Evolutionary conservation across 2,329 filamentous ascomycete genomes (phyloP), one percentile per base, ranked within the genome.

Genomic region (Onygena corvina): DNA sequence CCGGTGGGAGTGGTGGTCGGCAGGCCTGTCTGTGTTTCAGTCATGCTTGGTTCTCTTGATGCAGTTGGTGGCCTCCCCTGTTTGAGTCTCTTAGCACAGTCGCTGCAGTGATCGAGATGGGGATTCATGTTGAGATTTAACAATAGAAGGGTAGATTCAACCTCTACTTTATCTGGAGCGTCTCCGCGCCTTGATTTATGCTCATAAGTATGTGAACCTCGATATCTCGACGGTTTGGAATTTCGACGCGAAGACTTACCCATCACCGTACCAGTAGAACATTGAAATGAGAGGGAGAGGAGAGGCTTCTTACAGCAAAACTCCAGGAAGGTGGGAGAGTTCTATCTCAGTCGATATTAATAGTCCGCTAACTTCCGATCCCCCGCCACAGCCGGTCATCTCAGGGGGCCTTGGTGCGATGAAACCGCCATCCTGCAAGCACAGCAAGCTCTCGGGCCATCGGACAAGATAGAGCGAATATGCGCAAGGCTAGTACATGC

Each of bases 221-320:
- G 38, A 42, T n/a, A 25, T 27, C 21, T 42, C 12, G 21, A 42
- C 5, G 20, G 18, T 20, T 21, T 42, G 11, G 20, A 27, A 23
- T 18, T 4, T 25, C 21, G 38, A 27, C 21, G 38, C 27, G 12
- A 42, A 27, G 38, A 42, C 38, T 42, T 42, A 42, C 38, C 21
- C 38, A 42, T 42, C 21, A 42, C 38, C 21, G 38, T 42, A 42
- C 38, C 38, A 42, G 21, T 16, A 27, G 18, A 42, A 42, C 38
- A 42, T 42, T 14, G 21, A 42, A 42, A 14, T n/a, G 16, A 16
- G 20, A 25, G 27, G 4, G 21, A 4, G 4, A n/a, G n/a, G n/a
- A n/a, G n/a, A n/a, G n/a, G n/a, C n/a, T 20, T 14, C 9, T 27
- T 14, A 5, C 21, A 8, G 11, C 8, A 29, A 42, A 23, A n/a